Evolutionary conservation across 2,329 filamentous ascomycete genomes (phyloP).

Genomic region (Pseudopyricularia cyperi): DNA sequence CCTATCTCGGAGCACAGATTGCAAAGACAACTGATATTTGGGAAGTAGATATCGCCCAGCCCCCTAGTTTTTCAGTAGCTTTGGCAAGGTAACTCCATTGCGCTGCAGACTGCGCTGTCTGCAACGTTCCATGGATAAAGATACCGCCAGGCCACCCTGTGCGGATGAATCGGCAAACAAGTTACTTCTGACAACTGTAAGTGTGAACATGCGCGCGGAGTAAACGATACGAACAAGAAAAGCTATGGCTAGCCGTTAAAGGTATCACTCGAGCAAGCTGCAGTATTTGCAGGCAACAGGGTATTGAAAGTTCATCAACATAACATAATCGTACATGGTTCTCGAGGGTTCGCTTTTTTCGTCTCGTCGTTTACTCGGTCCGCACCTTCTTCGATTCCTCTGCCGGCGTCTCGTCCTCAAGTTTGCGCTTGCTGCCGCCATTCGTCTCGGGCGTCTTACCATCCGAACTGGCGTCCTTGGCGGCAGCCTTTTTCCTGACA

Average conservation of each 20-base stretch:
- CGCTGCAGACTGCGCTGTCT: no score
- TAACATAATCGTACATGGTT: not conserved
- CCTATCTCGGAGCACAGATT: no score
- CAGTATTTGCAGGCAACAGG: not conserved
- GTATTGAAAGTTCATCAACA: not conserved
- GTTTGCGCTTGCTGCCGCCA: conserved; percentile 9
- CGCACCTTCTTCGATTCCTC: conserved; percentile 1
- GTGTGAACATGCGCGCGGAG: no score
- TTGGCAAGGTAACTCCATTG: no score
- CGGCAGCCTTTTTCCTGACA: conserved; percentile 50
- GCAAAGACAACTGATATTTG: no score
- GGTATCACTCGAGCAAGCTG: not conserved
- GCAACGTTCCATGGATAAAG: no score
- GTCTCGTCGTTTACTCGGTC: not conserved
- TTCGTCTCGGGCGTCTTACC: conserved; percentile 29
- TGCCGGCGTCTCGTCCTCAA: conserved; percentile 8
- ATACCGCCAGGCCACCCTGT: no score
- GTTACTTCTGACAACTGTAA: no score
- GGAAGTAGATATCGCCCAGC: no score
- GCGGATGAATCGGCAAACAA: no score
- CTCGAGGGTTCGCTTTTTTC: not conserved
- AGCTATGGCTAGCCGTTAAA: not conserved
- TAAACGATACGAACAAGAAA: not conserved
- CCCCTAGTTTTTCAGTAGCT: no score
- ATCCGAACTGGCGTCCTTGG: conserved; percentile 13